phyloP scores from a whole-genome alignment of 192 early-diverging fungal species.

The Coemansia sp. region DNA sequence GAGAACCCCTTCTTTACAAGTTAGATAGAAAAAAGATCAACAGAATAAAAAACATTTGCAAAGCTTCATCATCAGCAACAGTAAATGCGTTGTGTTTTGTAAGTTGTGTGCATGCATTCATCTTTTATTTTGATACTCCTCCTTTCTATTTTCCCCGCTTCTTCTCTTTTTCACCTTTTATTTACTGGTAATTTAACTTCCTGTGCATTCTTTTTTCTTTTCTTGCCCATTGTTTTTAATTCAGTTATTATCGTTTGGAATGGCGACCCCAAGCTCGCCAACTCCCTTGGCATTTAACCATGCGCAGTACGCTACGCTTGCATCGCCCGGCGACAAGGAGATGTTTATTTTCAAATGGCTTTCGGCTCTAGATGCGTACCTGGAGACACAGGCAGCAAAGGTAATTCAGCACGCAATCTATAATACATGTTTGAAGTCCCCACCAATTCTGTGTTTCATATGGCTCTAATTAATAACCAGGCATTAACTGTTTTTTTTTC shows the following conservation, averaged over 20 bases:
- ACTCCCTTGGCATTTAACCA: constrained; percentile 57
- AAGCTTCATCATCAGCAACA: not conserved
- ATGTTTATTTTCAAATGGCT: constrained; percentile 91
- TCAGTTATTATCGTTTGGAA: not conserved
- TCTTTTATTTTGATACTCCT: not conserved
- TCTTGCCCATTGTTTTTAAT: not conserved
- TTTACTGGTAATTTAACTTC: constrained; percentile 1
- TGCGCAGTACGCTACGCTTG: constrained; percentile 36
- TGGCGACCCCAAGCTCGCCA: not conserved
- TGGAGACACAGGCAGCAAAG: constrained; percentile 43
- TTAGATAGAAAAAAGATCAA: not conserved
- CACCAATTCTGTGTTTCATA: too few species aligned
- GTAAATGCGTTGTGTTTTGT: not conserved
- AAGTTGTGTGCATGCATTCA: not conserved
- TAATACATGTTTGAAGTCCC: too few species aligned
- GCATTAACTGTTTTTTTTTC: not conserved
- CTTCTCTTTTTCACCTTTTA: constrained; percentile 1
- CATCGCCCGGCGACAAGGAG: constrained; percentile 69
- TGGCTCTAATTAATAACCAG: not conserved
- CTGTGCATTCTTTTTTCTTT: not conserved
- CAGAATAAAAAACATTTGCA: not conserved
- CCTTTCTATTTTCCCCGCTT: not conserved
- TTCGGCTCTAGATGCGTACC: constrained; percentile 72
- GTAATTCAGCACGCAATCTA: not conserved
- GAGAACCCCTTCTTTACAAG: constrained; percentile 6